These are phyloP conservation scores for Paracoccidioides lutzii DNA, from an alignment of 2,329 filamentous ascomycete species.

Conservation along the genomic window DNA sequence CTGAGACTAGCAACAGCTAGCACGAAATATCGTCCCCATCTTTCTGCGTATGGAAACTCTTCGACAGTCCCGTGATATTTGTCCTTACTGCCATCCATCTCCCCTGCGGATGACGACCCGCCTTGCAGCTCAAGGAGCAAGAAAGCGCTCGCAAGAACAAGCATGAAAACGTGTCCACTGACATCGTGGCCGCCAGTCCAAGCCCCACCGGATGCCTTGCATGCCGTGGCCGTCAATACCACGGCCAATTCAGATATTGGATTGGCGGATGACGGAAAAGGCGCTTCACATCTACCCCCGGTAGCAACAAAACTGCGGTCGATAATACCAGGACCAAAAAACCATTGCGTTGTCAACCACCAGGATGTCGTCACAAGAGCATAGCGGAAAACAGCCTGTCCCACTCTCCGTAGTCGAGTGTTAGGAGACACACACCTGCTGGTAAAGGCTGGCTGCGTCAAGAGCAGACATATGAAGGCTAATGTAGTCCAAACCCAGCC, in stretches of 20 bases:
- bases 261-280: conserved; percentile 18
- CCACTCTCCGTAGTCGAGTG: conserved; percentile 31
- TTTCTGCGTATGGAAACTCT: conserved; percentile 37
- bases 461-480: conserved; percentile 57
- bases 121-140: conserved; percentile 68
- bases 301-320: conserved; percentile 82
- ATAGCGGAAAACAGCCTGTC: conserved; percentile 57
- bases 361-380: conserved; percentile 60
- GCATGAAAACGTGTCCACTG: conserved; percentile 84
- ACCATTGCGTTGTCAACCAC: conserved; percentile 91
- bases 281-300: conserved; percentile 64
- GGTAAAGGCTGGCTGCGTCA: conserved; percentile 50
- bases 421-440: conserved; percentile 28
- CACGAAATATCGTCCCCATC: conserved; percentile 38
- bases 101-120: conserved; percentile 53
- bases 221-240: conserved; percentile 62
- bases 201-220: conserved; percentile 64
- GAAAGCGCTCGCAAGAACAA: conserved; percentile 72
- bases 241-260: conserved; percentile 30
- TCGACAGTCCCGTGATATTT: conserved; percentile 26
- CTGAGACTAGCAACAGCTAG: conserved; percentile 55
- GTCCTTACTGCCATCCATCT: conserved; percentile 33
- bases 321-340: conserved; percentile 79
- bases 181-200: conserved; percentile 97
- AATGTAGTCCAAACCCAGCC: conserved; percentile 85